Conservation (phyloP, 2,329 filamentous ascomycete species). For the Anisogramma anomala region DNA sequence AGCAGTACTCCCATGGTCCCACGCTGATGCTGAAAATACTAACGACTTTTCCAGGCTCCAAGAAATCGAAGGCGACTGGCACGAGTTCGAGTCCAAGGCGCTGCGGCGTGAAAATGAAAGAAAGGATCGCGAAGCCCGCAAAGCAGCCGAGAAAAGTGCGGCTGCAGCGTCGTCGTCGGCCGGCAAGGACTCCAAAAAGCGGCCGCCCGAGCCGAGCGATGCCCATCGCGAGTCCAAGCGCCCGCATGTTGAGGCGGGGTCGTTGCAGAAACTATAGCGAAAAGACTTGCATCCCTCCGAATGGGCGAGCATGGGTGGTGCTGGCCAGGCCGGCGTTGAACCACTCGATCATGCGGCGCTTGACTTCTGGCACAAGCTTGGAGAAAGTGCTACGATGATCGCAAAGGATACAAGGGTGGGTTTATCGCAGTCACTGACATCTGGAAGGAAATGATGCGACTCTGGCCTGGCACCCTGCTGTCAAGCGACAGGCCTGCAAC, state of each 20-base stretch:
- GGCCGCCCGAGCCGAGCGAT: constrained; percentile 18
- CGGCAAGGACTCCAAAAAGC: constrained; percentile 29
- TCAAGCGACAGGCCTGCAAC: no score
- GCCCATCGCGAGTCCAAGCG: constrained; percentile 16
- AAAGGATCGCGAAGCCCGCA: constrained; percentile 41
- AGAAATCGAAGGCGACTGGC: constrained; percentile 85
- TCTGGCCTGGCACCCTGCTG: no score
- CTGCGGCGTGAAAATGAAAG: constrained; percentile 80
- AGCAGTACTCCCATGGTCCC: constrained; percentile 1
- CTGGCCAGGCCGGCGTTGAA: no score
- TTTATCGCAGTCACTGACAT: no score
- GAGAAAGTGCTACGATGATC: no score
- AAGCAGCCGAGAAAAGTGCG: constrained; percentile 30
- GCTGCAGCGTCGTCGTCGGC: constrained; percentile 16
- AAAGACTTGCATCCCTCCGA: no score
- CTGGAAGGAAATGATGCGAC: no score
- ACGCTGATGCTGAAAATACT: constrained; percentile 17
- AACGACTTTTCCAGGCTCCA: constrained; percentile 46
- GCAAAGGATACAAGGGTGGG: no score
- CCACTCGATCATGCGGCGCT: neutral
- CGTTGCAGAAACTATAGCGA: constrained; percentile 3
- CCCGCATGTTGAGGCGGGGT: constrained; percentile 8
- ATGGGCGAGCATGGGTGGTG: no score
- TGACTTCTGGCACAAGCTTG: neutral
- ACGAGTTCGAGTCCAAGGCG: constrained; percentile 96